Evolutionary conservation across 352 stramenopile species (phyloP).

Genomic region (Blastocystis sp.): DNA sequence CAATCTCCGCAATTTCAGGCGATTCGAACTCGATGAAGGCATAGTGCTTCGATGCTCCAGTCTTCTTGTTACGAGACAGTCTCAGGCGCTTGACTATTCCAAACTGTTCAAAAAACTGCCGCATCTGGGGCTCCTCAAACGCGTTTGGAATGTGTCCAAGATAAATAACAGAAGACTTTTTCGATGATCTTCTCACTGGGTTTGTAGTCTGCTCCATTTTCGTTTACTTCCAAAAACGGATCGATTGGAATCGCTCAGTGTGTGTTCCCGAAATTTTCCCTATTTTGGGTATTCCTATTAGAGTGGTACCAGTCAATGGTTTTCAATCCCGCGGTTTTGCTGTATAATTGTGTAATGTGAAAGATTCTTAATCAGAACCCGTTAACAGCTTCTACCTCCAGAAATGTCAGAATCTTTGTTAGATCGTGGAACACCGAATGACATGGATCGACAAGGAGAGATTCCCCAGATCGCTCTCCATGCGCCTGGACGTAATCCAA

Average conservation of each 20-base stretch:
- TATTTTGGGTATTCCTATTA: background rate
- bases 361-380: background rate
- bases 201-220: background rate
- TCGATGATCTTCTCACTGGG: background rate
- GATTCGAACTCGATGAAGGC: conserved; percentile 90
- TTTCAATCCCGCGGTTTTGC: background rate
- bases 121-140: conserved; percentile 90
- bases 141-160: conserved; percentile 86
- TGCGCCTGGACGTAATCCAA: background rate
- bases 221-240: too few relatives aligned
- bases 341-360: background rate
- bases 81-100: conserved; percentile 80
- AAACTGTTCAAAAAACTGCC: conserved; percentile 89
- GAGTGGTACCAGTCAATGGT: too few relatives aligned
- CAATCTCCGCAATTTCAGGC: conserved; percentile 81
- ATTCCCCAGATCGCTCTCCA: background rate
- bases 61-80: conserved; percentile 86
- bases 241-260: too few relatives aligned
- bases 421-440: background rate
- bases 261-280: background rate
- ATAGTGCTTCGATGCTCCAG: conserved; percentile 84
- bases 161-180: conserved; percentile 80
- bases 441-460: background rate
- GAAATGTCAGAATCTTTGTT: conserved; percentile 3
- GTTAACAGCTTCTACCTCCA: background rate